Evolutionary conservation across 2,329 filamentous ascomycete species (phyloP).

Genomic region (Leptographium lundbergii): DNA sequence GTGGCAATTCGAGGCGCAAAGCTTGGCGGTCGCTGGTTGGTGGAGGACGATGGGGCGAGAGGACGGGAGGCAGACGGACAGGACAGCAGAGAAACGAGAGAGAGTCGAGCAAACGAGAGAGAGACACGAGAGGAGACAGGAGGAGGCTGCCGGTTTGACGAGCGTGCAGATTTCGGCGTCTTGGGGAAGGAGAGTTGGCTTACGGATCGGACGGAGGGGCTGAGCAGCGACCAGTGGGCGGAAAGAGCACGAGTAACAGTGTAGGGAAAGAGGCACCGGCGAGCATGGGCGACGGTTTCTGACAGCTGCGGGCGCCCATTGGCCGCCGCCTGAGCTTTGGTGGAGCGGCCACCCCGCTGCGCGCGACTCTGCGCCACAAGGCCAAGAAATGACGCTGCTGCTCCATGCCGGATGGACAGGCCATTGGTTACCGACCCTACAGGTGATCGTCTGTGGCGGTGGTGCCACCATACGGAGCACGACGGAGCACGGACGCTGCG

Average conservation of each 20-base stretch:
- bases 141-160: neutral
- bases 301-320: neutral
- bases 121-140: neutral
- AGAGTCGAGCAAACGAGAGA: neutral
- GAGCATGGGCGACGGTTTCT: neutral
- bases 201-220: conserved; percentile 2
- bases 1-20: too few relatives aligned
- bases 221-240: neutral
- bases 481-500: too few relatives aligned
- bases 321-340: neutral
- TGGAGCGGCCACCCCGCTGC: neutral
- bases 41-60: too few relatives aligned
- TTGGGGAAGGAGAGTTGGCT: neutral
- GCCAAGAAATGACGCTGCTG: neutral
- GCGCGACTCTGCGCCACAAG: neutral
- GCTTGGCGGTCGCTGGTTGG: too few relatives aligned
- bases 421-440: too few relatives aligned
- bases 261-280: neutral
- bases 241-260: neutral
- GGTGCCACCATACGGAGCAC: neutral
- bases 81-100: too few relatives aligned
- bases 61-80: too few relatives aligned
- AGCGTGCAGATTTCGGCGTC: neutral
- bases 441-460: neutral
- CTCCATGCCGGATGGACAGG: neutral